Evolutionary conservation across 169 alveolate genomes (phyloP), one percentile per base, ranked within the genome.

Genomic region (Cryptosporidium viatorum): DNA sequence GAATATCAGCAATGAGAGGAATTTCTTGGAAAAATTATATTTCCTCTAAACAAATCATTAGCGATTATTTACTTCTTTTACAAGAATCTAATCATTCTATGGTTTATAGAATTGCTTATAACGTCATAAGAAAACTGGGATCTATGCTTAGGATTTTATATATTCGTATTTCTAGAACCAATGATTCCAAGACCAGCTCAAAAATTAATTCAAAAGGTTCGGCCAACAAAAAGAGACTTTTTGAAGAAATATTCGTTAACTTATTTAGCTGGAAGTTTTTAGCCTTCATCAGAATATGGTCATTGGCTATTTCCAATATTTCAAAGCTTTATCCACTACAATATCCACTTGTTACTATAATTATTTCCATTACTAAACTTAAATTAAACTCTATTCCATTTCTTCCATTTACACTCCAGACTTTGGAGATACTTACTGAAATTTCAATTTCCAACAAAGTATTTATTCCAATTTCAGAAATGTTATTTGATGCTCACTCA

Each of bases 1-100:
- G 89, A 31, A n/a, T 80, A 12, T 37, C 89, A 10, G 75, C 89
- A 60, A 12, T 80, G 45, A 80, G 89, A 59, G 89, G 89, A 31
- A 39, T 80, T 23, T 80, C 89, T 43, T 80, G 89, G 89, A 80
- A 62, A n/a, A 80, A 80, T 37, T 80, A 62, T 14, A 8, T 31
- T 10, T 59, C 89, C 7, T 16, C 41, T 10, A 80, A 16, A 4
- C 89, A 80, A 48, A 33, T 65, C 14, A 59, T 80, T 10, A 55
- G 23, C 3, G 89, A 80, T 7, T 80, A 62, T 65, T 26, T 80
- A 2, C 10, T 43, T 60, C 68, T 80, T 14, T 18, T 80, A 18
- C 29, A 43, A 10, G 75, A 80, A 23, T 60, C 75, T 7, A 59
- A 80, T 21, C 51, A 21, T 48, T 41, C 16, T n/a, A 41, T 59